A percentile compares a stretch with the other conserved stretches of the same genome.
phyloP scores from a whole-genome alignment of 2,329 filamentous ascomycete genomes.

The Curvularia sp. region DNA sequence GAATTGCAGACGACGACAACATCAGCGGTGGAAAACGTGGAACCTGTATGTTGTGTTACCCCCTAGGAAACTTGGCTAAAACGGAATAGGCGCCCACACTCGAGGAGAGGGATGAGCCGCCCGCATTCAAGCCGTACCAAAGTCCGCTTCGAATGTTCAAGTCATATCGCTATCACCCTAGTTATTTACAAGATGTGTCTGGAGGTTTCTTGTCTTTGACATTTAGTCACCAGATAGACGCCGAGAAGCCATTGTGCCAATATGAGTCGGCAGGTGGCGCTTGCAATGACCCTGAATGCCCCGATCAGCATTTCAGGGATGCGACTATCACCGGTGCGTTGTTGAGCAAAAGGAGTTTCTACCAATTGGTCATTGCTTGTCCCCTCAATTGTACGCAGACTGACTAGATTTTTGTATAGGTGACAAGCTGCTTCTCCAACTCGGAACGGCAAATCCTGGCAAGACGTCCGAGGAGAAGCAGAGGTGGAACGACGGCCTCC shows the following conservation, averaged over 20 bases:
- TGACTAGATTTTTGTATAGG: constrained; percentile 61
- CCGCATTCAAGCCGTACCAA: constrained; percentile 71
- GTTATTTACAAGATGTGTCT: constrained; percentile 71
- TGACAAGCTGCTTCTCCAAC: constrained; percentile 74
- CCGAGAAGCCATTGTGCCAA: constrained; percentile 75
- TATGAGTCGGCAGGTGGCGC: constrained; percentile 73
- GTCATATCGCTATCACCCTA: constrained; percentile 87
- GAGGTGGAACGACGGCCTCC: constrained; percentile 53
- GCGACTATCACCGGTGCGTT: constrained; percentile 75
- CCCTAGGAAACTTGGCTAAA: constrained; percentile 25
- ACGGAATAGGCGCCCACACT: constrained; percentile 19
- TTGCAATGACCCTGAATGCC: constrained; percentile 78
- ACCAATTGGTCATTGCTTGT: constrained; percentile 31
- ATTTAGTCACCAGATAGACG: constrained; percentile 90
- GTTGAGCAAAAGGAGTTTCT: constrained; percentile 53
- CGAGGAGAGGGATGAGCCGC: constrained; percentile 23
- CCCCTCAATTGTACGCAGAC: constrained; percentile 47
- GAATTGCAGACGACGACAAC: constrained; percentile 46
- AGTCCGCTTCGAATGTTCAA: constrained; percentile 84
- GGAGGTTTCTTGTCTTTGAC: constrained; percentile 88
- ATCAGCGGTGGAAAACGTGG: constrained; percentile 12
- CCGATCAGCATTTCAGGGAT: constrained; percentile 79
- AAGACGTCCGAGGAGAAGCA: constrained; percentile 67
- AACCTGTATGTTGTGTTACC: constrained; percentile 33
- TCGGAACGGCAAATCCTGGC: constrained; percentile 69